A percentile compares a stretch with the other conserved stretches of the same genome.
Evolutionary conservation across 2,329 filamentous ascomycete genomes (phyloP).

Genomic region (Emmonsiellopsis sp.): DNA sequence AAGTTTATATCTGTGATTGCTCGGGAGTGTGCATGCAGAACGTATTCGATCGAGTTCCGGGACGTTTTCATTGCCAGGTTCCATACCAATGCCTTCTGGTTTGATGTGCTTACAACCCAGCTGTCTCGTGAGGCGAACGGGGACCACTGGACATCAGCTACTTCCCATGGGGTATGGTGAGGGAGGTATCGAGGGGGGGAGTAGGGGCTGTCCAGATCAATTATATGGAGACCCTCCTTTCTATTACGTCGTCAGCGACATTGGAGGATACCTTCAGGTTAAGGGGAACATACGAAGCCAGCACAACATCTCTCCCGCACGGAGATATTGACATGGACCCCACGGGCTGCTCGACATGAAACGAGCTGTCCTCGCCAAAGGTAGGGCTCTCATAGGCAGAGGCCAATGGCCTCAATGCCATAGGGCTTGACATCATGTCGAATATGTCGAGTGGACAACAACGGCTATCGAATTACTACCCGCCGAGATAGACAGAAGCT

Average conservation of each 20-base stretch:
- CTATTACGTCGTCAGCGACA: conserved; percentile 30
- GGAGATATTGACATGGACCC: conserved; percentile 91
- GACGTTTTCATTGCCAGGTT: conserved; percentile 65
- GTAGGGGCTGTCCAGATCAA: conserved; percentile 84
- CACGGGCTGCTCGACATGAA: conserved; percentile 69
- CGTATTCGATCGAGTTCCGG: conserved; percentile 79
- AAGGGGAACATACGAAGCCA: conserved; percentile 56
- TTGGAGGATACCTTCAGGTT: not conserved
- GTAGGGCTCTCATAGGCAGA: conserved; percentile 75
- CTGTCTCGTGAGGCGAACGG: conserved; percentile 83
- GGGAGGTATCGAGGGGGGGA: conserved; percentile 76
- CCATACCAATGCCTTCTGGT: conserved; percentile 90
- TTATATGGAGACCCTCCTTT: conserved; percentile 79
- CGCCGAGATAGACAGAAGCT: not conserved
- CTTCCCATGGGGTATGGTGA: conserved; percentile 85
- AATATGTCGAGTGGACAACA: not conserved
- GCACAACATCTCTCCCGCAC: conserved; percentile 77
- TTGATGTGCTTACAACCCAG: conserved; percentile 90
- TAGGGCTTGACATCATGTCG: conserved; percentile 8
- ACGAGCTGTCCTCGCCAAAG: conserved; percentile 75
- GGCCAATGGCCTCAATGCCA: conserved; percentile 26
- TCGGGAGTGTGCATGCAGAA: conserved; percentile 72
- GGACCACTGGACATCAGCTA: conserved; percentile 94
- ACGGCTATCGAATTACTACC: not conserved
- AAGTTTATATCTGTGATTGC: conserved; percentile 97